These are phyloP conservation scores for Pseudozyma thailandica DNA, from an alignment of 1,284 basidiomycete genomes.

Conservation along the genomic window DNA sequence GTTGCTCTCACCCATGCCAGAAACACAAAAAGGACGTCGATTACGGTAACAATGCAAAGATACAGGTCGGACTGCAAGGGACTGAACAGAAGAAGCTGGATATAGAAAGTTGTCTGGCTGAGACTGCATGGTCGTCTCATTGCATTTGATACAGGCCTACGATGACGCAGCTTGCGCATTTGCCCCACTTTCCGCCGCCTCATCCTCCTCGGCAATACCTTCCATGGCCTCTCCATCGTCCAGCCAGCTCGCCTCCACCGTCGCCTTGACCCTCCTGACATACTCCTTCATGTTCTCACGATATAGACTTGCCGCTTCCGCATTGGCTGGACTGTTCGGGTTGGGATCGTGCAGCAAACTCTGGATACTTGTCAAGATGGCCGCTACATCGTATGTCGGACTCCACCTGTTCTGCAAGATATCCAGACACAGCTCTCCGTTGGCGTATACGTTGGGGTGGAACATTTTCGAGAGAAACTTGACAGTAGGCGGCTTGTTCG, in stretches of 20 bases:
- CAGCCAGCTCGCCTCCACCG: slow-evolving; percentile 67
- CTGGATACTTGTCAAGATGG: slow-evolving; percentile 95
- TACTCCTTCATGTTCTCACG: slow-evolving; percentile 99
- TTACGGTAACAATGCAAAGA: too few species aligned
- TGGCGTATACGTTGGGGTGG: slow-evolving; percentile 98
- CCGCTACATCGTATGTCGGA: slow-evolving; percentile 97
- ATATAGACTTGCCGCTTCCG: slow-evolving; percentile 94
- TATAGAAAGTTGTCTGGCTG: not conserved
- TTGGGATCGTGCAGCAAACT: slow-evolving; percentile 96
- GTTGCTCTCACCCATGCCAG: too few species aligned
- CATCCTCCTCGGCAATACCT: slow-evolving; percentile 38
- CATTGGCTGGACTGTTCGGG: slow-evolving; percentile 93
- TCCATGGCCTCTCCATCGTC: slow-evolving; percentile 59
- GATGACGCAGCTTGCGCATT: slow-evolving; percentile 6
- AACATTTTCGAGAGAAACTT: slow-evolving; percentile 98
- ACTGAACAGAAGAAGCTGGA: too few species aligned
- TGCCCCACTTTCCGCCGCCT: slow-evolving; percentile 7
- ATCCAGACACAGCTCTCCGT: slow-evolving; percentile 96
- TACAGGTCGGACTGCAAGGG: too few species aligned
- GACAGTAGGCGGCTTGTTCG: slow-evolving; percentile 96
- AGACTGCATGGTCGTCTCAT: not conserved
- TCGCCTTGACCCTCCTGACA: slow-evolving; percentile 84
- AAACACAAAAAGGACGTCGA: too few species aligned
- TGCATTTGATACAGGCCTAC: too few species aligned
- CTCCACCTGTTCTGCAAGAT: slow-evolving; percentile 98